Base-by-base conservation (phyloP, 129 eudicot species). In the Scalesia atractyloides region DNA sequence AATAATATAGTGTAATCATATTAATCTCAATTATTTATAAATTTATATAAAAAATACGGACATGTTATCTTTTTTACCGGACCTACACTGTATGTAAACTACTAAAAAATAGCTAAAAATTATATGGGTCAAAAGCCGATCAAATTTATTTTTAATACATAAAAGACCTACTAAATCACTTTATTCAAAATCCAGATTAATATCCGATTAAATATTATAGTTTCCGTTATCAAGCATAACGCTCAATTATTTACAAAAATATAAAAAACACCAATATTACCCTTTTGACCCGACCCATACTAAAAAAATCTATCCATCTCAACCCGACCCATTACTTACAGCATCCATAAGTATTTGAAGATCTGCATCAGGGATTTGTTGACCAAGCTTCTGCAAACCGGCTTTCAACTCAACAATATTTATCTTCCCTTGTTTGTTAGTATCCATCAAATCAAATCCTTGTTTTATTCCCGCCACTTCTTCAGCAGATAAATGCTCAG, bases 201-300 rank as follows among this genome's bases (percentile, higher is more conserved):
- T 9, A 43, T 17, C 12, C 9, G n/a, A 18, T 3, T 56, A 9
- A 46, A 19, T 22, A 15, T 22, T 22, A 20, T 18, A 43, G 24
- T 49, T 66, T 22, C 33, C 22, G 34, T 56, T 18, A 19, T 14
- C 62, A 19, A 14, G 19, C n/a, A 50, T 50, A 83, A 72, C 77
- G 88, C 76, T 87, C 89, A 9, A 89, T 87, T 74, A 87, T 85
- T 46, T 50, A 50, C n/a, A 48, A 48, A 48, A 8, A 11, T 7
- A n/a, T 18, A 9, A 20, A 52, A 52, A 15, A 90, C 63, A 19
- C 60, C 5, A 57, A 57, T 20, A 20, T 19, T 30, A 61, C 48
- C 68, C 48, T 63, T 63, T 63, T 91, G 48, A 63, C 48, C 48
- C 22, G 37, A 36, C 26, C 48, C 68, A 63, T 37, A n/a, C 2